Evolutionary conservation across 208 protist species (phyloP).

Genomic region (Entamoeba moshkovskii): DNA sequence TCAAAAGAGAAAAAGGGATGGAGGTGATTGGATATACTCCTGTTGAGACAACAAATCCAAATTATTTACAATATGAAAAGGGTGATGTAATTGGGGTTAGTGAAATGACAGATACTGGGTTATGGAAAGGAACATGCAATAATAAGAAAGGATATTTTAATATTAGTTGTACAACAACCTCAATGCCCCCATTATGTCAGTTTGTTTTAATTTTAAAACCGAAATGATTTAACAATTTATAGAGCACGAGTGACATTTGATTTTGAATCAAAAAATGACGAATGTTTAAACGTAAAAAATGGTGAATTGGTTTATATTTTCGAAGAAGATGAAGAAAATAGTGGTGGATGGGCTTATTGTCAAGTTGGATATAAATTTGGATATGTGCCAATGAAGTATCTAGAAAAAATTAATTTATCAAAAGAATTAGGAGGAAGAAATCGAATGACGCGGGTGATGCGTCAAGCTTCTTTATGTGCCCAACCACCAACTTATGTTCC

Average conservation of each 20-base stretch:
- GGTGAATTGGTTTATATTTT: background rate
- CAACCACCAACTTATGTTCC: background rate
- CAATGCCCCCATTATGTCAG: background rate
- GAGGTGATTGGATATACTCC: background rate
- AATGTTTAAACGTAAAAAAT: background rate
- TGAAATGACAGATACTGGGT: background rate
- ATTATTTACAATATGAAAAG: background rate
- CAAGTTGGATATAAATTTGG: background rate
- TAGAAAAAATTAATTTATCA: background rate
- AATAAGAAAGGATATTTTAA: background rate
- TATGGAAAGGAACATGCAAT: background rate
- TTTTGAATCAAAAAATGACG: background rate
- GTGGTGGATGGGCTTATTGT: background rate
- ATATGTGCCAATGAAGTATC: background rate
- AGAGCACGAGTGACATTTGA: background rate
- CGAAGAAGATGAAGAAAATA: background rate
- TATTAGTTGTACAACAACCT: background rate
- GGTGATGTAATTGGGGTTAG: background rate
- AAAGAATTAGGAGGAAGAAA: background rate
- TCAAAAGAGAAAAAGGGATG: too few relatives aligned
- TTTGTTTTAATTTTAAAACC: background rate
- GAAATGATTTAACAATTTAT: background rate
- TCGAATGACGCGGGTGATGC: background rate
- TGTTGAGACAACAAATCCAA: background rate
- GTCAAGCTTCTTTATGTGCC: background rate